Conservation (phyloP, 2,329 filamentous ascomycete species). For the Madurella fahalii region DNA sequence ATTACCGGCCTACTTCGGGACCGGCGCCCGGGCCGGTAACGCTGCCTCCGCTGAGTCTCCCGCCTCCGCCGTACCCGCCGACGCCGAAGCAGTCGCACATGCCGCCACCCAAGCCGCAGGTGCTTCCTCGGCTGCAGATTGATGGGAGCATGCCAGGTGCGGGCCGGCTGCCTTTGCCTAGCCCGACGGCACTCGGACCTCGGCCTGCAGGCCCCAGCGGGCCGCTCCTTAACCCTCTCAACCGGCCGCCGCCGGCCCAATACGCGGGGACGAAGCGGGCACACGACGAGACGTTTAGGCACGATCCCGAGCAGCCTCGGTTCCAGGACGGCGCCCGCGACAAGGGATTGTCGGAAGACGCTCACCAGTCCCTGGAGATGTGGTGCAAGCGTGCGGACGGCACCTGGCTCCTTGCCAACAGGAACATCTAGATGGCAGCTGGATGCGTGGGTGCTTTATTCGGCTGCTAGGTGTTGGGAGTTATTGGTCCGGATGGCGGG, state of each 20-base stretch:
- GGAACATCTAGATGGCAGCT: background rate
- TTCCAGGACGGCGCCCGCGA: constrained; percentile 25
- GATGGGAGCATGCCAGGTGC: constrained; percentile 3
- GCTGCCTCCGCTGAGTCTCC: constrained; percentile 16
- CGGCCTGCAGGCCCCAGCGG: background rate
- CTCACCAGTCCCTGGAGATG: background rate
- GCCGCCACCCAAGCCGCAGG: constrained; percentile 6
- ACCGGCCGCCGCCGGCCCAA: constrained; percentile 13
- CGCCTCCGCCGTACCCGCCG: constrained; percentile 1
- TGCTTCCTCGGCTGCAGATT: constrained; percentile 19
- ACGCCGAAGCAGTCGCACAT: constrained; percentile 11
- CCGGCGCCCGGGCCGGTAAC: constrained; percentile 7
- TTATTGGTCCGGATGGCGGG: background rate
- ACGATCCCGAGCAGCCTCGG: constrained; percentile 6
- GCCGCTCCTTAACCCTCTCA: constrained; percentile 9
- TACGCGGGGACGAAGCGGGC: constrained; percentile 25
- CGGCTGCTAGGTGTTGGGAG: constrained; percentile 5
- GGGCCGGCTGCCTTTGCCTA: constrained; percentile 16
- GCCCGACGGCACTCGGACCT: constrained; percentile 9
- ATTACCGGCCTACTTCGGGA: constrained; percentile 11
- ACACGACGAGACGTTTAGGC: constrained; percentile 22
- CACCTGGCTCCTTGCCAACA: background rate
- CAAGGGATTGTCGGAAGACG: constrained; percentile 12
- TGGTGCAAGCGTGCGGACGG: constrained; percentile 22
- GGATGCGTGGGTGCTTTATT: background rate